These are phyloP conservation scores for Trichopus zeylanicus DNA, from an alignment of 116 monocot species.

Conservation along the genomic window DNA sequence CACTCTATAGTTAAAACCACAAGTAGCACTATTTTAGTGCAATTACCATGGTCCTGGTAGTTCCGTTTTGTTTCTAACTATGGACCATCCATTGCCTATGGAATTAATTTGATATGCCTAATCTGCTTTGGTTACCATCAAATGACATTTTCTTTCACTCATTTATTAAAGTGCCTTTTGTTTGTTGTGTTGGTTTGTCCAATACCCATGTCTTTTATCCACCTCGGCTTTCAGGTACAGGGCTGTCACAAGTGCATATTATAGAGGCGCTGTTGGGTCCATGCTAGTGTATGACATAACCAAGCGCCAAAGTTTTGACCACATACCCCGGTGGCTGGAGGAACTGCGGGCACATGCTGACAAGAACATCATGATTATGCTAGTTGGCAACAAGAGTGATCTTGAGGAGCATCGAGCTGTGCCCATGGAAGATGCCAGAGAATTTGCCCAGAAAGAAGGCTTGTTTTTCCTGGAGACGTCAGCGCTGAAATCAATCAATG, in stretches of 20 bases:
- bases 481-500: slow-evolving; percentile 8
- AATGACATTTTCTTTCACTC: no score
- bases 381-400: slow-evolving; percentile 14
- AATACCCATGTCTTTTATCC: no score
- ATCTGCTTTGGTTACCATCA: no score
- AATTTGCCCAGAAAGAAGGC: slow-evolving; percentile 13
- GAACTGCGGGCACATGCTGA: slow-evolving; percentile 14
- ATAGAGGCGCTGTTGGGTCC: slow-evolving; percentile 10
- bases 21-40: no score
- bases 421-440: slow-evolving; percentile 11
- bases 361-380: slow-evolving; percentile 14
- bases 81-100: no score
- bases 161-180: no score
- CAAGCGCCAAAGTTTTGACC: slow-evolving; percentile 14
- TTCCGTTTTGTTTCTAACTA: no score
- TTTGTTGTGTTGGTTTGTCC: no score
- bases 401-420: slow-evolving; percentile 15
- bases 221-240: slow-evolving; percentile 5
- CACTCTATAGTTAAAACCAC: no score
- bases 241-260: slow-evolving; percentile 15
- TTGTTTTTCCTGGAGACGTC: slow-evolving; percentile 16
- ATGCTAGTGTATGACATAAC: slow-evolving; percentile 17
- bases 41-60: no score
- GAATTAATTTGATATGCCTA: no score
- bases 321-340: slow-evolving; percentile 15